A percentile compares a stretch with the other conserved stretches of the same genome.
These are phyloP conservation scores for Starmerella khaoyaiensis DNA, from an alignment of 805 yeast species.

Conservation along the genomic window DNA sequence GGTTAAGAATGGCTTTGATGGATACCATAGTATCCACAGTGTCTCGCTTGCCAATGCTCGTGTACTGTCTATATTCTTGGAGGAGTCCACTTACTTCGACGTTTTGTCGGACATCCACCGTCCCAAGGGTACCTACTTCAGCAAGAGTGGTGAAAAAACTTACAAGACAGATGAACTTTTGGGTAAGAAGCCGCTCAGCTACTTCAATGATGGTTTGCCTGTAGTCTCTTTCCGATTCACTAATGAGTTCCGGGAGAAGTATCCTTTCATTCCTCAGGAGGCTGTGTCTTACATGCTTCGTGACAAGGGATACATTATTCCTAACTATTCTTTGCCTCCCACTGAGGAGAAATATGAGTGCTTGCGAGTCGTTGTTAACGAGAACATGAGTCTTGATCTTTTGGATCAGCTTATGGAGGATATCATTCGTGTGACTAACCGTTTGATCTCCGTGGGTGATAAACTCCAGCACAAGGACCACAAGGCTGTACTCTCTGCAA, in stretches of 20 bases:
- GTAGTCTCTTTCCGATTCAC: constrained; percentile 77
- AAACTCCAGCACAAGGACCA: constrained; percentile 4
- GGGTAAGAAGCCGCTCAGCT: constrained; percentile 10
- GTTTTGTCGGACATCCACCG: constrained; percentile 71
- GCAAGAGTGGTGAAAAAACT: constrained; percentile 18
- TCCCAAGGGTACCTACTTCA: constrained; percentile 31
- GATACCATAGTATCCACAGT: constrained; percentile 52
- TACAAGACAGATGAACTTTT: constrained; percentile 25
- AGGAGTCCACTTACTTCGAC: constrained; percentile 52
- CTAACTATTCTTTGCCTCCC: constrained; percentile 73
- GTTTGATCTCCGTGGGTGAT: constrained; percentile 38
- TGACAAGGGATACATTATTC: constrained; percentile 73
- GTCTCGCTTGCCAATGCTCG: constrained; percentile 63
- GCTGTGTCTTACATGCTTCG: constrained; percentile 60
- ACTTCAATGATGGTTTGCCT: constrained; percentile 67
- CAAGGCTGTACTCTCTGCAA: constrained; percentile 15
- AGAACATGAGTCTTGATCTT: constrained; percentile 48
- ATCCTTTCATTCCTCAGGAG: constrained; percentile 75
- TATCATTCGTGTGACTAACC: constrained; percentile 40
- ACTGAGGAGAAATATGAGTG: constrained; percentile 49
- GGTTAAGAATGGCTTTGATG: constrained; percentile 54
- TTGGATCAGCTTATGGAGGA: constrained; percentile 53
- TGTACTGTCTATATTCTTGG: constrained; percentile 44
- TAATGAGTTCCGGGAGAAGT: constrained; percentile 40
- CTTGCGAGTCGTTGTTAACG: constrained; percentile 71